Conservation (phyloP, 352 stramenopile genomes). For the Pythium sp. region DNA sequence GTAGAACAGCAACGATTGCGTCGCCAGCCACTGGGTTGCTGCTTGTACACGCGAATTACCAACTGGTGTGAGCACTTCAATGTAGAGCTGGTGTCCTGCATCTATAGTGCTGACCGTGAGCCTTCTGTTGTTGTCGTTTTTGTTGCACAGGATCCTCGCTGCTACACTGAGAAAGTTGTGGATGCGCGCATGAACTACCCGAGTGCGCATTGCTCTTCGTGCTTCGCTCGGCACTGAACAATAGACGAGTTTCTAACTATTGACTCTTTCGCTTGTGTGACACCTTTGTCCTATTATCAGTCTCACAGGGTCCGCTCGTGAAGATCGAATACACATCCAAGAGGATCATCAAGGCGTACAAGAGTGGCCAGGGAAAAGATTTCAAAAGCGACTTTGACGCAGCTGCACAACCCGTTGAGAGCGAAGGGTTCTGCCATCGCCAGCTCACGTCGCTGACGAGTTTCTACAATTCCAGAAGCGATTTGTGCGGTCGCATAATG, state of each 20-base stretch:
- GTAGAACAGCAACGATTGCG: constrained; percentile 31
- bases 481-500: constrained; percentile 43
- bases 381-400: constrained; percentile 49
- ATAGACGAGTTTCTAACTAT: not conserved
- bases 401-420: constrained; percentile 36
- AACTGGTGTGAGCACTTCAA: constrained; percentile 24
- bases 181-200: constrained; percentile 50
- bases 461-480: constrained; percentile 40
- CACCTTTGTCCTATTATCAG: constrained; percentile 17
- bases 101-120: not conserved
- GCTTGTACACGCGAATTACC: constrained; percentile 49
- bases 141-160: constrained; percentile 40
- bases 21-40: constrained; percentile 41
- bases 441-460: constrained; percentile 37
- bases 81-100: not conserved
- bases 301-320: constrained; percentile 30
- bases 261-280: not conserved
- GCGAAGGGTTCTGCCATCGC: constrained; percentile 53
- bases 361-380: constrained; percentile 30
- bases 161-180: constrained; percentile 53
- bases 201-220: constrained; percentile 20
- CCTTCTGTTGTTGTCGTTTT: not conserved
- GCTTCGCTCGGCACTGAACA: not conserved
- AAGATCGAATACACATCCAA: constrained; percentile 58
- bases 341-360: constrained; percentile 30